Conservation (phyloP, 768 basidiomycete genomes). For the Suillus subluteus region DNA sequence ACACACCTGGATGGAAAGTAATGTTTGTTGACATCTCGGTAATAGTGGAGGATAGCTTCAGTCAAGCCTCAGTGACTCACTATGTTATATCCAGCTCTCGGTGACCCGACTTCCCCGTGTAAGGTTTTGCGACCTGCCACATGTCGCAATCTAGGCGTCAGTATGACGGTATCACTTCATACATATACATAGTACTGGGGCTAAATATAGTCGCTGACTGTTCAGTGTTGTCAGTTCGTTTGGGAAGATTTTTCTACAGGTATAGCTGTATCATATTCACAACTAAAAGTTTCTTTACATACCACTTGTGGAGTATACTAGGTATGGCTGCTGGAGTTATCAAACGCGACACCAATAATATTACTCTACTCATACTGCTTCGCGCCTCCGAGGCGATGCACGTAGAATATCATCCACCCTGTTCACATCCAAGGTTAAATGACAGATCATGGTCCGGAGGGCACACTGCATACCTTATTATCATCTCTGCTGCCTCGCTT, state of each 20-base stretch:
- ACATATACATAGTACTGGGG: background rate
- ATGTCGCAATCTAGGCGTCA: background rate
- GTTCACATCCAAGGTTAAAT: conserved; percentile 14
- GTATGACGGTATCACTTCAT: background rate
- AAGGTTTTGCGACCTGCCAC: too few relatives aligned
- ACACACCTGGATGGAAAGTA: conserved; percentile 69
- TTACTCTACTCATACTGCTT: conserved; percentile 57
- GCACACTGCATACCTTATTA: conserved; percentile 68
- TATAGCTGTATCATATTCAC: background rate
- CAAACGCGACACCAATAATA: background rate
- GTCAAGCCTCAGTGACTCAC: background rate
- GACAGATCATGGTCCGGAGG: conserved; percentile 3
- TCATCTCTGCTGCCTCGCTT: conserved; percentile 98
- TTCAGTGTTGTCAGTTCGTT: background rate
- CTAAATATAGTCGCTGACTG: background rate
- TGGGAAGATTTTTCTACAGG: background rate
- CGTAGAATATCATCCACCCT: conserved; percentile 94
- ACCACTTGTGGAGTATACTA: background rate
- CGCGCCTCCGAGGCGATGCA: conserved; percentile 82
- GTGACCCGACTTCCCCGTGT: background rate
- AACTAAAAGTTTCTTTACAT: background rate
- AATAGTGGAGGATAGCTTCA: background rate
- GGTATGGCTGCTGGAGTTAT: background rate
- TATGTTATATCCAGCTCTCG: background rate
- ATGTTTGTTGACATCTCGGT: conserved; percentile 49